phyloP scores from a whole-genome alignment of 75 land plant genomes.

The Selaginella moellendorffii region DNA sequence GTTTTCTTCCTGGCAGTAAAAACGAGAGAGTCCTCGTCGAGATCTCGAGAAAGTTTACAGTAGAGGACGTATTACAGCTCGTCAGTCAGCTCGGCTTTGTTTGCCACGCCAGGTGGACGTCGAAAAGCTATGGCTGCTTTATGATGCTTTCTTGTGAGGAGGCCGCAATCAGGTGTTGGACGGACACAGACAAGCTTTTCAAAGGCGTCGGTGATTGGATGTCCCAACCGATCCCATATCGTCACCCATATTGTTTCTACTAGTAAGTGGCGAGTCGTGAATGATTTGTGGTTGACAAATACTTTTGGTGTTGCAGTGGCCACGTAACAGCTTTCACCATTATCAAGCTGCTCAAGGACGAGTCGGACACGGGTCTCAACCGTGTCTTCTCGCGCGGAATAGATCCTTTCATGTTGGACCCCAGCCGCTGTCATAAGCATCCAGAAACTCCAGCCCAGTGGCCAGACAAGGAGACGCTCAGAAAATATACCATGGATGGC shows the following conservation, averaged over 20 bases:
- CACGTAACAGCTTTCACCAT: conserved; percentile 28
- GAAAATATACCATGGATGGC: conserved; percentile 11
- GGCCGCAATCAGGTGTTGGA: conserved; percentile 17
- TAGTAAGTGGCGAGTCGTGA: conserved; percentile 20
- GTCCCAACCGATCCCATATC: conserved; percentile 20
- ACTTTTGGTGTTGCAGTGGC: conserved; percentile 18
- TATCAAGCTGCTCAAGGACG: conserved; percentile 12
- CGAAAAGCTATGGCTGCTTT: conserved; percentile 19
- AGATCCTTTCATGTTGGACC: conserved; percentile 25
- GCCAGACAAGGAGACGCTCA: conserved; percentile 16
- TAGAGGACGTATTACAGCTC: conserved; percentile 11
- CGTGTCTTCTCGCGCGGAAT: conserved; percentile 30
- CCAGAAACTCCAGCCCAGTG: conserved; percentile 21
- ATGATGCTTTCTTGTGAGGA: conserved; percentile 13
- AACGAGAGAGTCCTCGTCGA: conserved; percentile 25
- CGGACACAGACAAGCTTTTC: conserved; percentile 19
- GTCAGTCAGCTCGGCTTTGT: conserved; percentile 17
- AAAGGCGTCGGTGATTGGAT: conserved; percentile 15
- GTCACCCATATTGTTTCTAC: conserved; percentile 30
- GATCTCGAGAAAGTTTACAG: conserved; percentile 23
- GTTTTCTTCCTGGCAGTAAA: not conserved
- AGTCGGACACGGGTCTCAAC: conserved; percentile 13
- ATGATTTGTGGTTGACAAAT: not conserved
- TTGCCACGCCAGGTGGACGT: conserved; percentile 15
- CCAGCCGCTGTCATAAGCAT: conserved; percentile 25